phyloP scores from a whole-genome alignment of 108 stramenopile species.

The Schizochytrium sp. region DNA sequence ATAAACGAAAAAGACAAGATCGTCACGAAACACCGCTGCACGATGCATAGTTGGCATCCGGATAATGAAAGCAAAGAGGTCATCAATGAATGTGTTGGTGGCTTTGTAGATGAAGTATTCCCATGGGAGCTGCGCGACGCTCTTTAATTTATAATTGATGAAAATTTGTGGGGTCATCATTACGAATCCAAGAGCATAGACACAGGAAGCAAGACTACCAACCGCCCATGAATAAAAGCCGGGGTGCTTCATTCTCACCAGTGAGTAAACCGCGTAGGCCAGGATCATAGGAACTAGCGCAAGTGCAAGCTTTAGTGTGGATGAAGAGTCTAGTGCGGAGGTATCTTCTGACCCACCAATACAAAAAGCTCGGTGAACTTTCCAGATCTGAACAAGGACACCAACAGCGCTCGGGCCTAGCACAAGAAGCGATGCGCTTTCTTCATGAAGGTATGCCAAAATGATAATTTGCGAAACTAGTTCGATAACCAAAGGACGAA shows the following conservation, averaged over 20 bases:
- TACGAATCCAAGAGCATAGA: slow-evolving; percentile 89
- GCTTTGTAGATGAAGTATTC: slow-evolving; percentile 85
- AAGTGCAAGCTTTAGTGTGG: slow-evolving; percentile 79
- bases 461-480: slow-evolving; percentile 82
- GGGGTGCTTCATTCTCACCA: slow-evolving; percentile 81
- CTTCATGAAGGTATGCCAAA: slow-evolving; percentile 83
- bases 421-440: slow-evolving; percentile 84
- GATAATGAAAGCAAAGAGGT: slow-evolving; percentile 87
- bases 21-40: slow-evolving; percentile 85
- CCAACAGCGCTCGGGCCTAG: slow-evolving; percentile 80
- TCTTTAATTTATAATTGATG: slow-evolving; percentile 90
- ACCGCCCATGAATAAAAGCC: slow-evolving; percentile 88
- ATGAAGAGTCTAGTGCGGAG: slow-evolving; percentile 73
- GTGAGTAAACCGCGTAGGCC: slow-evolving; percentile 80
- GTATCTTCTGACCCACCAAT: neutral
- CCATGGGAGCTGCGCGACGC: slow-evolving; percentile 89
- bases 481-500: slow-evolving; percentile 82
- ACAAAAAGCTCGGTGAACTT: slow-evolving; percentile 77
- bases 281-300: slow-evolving; percentile 81
- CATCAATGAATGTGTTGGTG: slow-evolving; percentile 90
- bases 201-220: slow-evolving; percentile 80
- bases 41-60: slow-evolving; percentile 91
- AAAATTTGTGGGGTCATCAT: slow-evolving; percentile 92
- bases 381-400: slow-evolving; percentile 83
- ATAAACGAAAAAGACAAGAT: slow-evolving; percentile 87